Conservation (phyloP, 2,329 filamentous ascomycete genomes). For the Aspergillus pseudoterreus region DNA sequence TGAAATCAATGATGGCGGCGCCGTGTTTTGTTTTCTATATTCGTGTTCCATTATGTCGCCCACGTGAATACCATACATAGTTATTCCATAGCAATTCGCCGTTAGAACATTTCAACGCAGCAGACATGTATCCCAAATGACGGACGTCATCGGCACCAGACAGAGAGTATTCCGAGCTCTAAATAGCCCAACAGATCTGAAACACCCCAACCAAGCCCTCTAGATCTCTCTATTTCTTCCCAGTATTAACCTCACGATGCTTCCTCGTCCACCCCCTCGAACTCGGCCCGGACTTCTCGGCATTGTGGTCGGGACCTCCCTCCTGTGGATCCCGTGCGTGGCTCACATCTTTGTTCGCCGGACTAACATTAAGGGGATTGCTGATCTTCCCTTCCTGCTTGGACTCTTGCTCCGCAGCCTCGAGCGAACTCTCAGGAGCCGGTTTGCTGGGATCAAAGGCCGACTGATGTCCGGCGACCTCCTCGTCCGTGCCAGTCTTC, state of each 20-base stretch:
- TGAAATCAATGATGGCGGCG: neutral
- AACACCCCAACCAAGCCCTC: no score
- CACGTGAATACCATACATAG: neutral
- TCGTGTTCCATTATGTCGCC: no score
- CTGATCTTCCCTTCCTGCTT: constrained; percentile 36
- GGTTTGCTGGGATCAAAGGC: constrained; percentile 70
- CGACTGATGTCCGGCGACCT: constrained; percentile 55
- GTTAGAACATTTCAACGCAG: no score
- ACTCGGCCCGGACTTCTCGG: constrained; percentile 35
- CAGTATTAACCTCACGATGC: constrained; percentile 21
- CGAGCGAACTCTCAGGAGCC: constrained; percentile 56
- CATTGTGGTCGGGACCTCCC: constrained; percentile 41
- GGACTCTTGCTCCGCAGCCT: constrained; percentile 34
- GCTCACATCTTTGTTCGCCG: constrained; percentile 58
- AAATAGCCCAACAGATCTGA: neutral
- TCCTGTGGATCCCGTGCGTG: constrained; percentile 44
- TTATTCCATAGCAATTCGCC: no score
- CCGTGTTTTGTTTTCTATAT: neutral
- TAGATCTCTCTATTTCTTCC: constrained; percentile 3
- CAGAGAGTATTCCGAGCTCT: neutral
- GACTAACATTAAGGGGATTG: constrained; percentile 57
- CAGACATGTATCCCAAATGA: no score
- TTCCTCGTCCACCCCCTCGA: constrained; percentile 35
- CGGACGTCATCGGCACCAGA: neutral
- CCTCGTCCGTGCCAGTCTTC: constrained; percentile 62